phyloP scores from a whole-genome alignment of 768 basidiomycete species.

The Termitomyces sp. region DNA sequence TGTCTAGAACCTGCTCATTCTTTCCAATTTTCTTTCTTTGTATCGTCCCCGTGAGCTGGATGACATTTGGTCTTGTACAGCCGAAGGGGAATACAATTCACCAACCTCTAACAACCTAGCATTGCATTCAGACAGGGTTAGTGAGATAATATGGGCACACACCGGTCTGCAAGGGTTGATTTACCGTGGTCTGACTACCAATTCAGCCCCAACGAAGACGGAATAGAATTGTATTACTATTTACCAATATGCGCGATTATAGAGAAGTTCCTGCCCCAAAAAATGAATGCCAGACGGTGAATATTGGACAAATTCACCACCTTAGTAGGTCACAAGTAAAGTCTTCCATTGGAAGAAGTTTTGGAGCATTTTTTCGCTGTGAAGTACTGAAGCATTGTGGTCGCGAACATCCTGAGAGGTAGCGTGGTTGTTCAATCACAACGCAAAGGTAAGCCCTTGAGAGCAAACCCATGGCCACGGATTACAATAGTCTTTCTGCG shows the following conservation, averaged over 20 bases:
- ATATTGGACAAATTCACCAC: slow-evolving; percentile 25
- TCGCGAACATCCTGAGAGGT: slow-evolving; percentile 1
- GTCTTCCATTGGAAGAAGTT: slow-evolving; percentile 46
- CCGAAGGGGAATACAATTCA: background rate
- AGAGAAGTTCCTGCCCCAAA: slow-evolving; percentile 72
- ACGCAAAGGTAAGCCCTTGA: slow-evolving; percentile 22
- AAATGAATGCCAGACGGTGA: background rate
- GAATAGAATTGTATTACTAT: slow-evolving; percentile 1
- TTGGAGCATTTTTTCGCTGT: slow-evolving; percentile 21
- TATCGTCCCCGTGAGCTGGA: slow-evolving; percentile 85
- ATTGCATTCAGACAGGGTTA: slow-evolving; percentile 1
- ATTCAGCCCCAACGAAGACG: slow-evolving; percentile 1
- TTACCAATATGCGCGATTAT: slow-evolving; percentile 94
- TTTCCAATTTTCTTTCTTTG: slow-evolving; percentile 52
- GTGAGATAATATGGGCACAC: slow-evolving; percentile 17
- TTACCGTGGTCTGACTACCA: slow-evolving; percentile 76
- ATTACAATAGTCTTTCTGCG: background rate
- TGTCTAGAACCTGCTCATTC: slow-evolving; percentile 86
- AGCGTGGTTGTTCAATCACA: slow-evolving; percentile 11
- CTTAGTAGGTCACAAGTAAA: slow-evolving; percentile 66
- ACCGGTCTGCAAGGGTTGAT: slow-evolving; percentile 89
- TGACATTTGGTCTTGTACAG: slow-evolving; percentile 12
- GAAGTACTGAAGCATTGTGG: slow-evolving; percentile 26
- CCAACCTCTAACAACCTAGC: slow-evolving; percentile 67
- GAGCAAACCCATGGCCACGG: slow-evolving; percentile 8